These are phyloP conservation scores for Diplodia mutila DNA, from an alignment of 2,329 filamentous ascomycete genomes.

Conservation along the genomic window DNA sequence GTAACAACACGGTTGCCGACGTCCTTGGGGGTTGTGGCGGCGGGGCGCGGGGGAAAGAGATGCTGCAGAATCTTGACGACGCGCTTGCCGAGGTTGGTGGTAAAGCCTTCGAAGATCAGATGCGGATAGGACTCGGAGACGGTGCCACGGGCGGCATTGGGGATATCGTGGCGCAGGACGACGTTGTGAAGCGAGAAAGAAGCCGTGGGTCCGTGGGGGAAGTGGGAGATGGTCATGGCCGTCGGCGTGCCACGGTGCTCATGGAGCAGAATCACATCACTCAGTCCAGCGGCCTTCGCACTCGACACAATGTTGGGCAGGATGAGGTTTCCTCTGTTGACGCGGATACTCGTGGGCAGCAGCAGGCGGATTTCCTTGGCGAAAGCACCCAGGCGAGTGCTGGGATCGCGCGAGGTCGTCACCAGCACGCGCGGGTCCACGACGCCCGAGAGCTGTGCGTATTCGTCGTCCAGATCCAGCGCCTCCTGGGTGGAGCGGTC, in stretches of 20 bases:
- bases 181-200: conserved; percentile 93
- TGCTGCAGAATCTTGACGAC: conserved; percentile 92
- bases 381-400: conserved; percentile 81
- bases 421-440: conserved; percentile 87
- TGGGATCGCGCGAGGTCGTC: conserved; percentile 88
- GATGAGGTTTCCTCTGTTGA: conserved; percentile 91
- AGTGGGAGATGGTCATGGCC: conserved; percentile 82
- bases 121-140: conserved; percentile 93
- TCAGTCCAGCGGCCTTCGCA: conserved; percentile 77
- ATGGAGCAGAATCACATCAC: conserved; percentile 79
- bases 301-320: conserved; percentile 82
- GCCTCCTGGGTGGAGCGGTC: conserved; percentile 70
- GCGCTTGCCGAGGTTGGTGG: conserved; percentile 74
- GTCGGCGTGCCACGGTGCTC: conserved; percentile 93
- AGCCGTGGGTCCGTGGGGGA: conserved; percentile 85
- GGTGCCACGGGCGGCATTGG: conserved; percentile 81
- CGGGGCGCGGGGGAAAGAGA: conserved; percentile 86
- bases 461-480: conserved; percentile 84
- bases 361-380: conserved; percentile 88
- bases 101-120: conserved; percentile 93
- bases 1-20: conserved; percentile 87
- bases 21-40: conserved; percentile 63
- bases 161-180: conserved; percentile 88
- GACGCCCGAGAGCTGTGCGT: conserved; percentile 85
- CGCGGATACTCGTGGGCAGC: conserved; percentile 79